phyloP scores from a whole-genome alignment of 306 rosid genomes.

The Citrullus amarus region DNA sequence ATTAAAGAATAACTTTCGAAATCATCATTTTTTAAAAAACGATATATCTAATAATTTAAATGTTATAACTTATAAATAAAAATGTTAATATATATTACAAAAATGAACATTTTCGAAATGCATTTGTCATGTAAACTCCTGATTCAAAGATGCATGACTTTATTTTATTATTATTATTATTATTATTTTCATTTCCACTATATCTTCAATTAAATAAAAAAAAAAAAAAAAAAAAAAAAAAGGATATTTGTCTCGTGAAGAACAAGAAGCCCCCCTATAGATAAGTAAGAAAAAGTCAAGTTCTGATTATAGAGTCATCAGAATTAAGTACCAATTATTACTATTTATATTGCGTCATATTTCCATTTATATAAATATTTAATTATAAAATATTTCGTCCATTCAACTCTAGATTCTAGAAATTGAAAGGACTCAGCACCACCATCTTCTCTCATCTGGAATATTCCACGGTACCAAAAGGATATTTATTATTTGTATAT shows the following conservation, averaged over 20 bases:
- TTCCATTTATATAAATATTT: not conserved
- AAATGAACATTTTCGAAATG: no score
- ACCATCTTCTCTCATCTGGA: not conserved
- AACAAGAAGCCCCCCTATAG: not conserved
- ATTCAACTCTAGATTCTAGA: not conserved
- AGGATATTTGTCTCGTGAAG: not conserved
- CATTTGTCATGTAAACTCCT: no score
- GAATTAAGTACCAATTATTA: not conserved
- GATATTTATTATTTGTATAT: not conserved
- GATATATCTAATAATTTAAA: no score
- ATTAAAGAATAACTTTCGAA: no score
- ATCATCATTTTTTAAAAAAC: no score
- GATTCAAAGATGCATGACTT: no score
- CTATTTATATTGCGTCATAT: not conserved
- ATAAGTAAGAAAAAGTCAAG: not conserved
- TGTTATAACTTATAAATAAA: no score
- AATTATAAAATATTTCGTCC: not conserved
- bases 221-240: not conserved
- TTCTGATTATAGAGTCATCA: not conserved
- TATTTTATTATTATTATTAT: no score
- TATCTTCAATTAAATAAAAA: not conserved
- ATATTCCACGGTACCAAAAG: not conserved
- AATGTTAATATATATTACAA: no score
- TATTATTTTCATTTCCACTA: not conserved
- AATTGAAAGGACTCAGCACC: not conserved